phyloP scores from a whole-genome alignment of 768 basidiomycete species.

The Lactarius trivialis region DNA sequence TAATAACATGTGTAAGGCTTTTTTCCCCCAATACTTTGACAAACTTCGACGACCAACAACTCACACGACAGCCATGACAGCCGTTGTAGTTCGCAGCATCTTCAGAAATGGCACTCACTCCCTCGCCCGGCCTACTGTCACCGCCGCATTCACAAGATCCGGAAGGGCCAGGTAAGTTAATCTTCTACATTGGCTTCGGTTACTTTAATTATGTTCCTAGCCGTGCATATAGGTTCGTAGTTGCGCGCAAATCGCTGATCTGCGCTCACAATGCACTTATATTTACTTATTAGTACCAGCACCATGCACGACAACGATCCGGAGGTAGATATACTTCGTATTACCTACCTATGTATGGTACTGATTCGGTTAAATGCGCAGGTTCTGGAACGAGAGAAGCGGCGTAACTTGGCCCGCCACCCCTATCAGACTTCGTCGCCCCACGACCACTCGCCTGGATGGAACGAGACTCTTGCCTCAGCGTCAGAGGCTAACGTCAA shows the following conservation, averaged over 20 bases:
- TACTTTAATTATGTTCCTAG: neutral
- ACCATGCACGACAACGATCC: slow-evolving; percentile 58
- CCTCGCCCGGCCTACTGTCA: slow-evolving; percentile 14
- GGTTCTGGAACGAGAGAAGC: slow-evolving; percentile 49
- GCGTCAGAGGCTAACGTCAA: slow-evolving; percentile 62
- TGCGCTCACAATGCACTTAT: neutral
- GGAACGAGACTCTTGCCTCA: slow-evolving; percentile 63
- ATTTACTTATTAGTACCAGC: slow-evolving; percentile 25
- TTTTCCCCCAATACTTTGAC: neutral
- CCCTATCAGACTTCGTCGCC: slow-evolving; percentile 45
- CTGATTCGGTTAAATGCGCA: slow-evolving; percentile 22
- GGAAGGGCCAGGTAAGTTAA: slow-evolving; percentile 7
- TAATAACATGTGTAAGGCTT: neutral
- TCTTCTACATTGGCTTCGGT: too few relatives aligned
- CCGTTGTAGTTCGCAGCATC: slow-evolving; percentile 15
- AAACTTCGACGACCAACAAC: neutral
- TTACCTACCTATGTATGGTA: neutral
- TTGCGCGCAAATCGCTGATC: neutral
- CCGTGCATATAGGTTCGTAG: slow-evolving; percentile 17
- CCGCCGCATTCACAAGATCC: slow-evolving; percentile 1
- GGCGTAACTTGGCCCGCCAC: slow-evolving; percentile 38
- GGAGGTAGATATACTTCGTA: slow-evolving; percentile 33
- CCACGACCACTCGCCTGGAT: slow-evolving; percentile 53
- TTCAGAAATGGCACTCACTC: slow-evolving; percentile 20
- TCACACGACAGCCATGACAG: neutral